Conservation (phyloP, 2,329 filamentous ascomycete genomes). For the Diatrype stigma region DNA sequence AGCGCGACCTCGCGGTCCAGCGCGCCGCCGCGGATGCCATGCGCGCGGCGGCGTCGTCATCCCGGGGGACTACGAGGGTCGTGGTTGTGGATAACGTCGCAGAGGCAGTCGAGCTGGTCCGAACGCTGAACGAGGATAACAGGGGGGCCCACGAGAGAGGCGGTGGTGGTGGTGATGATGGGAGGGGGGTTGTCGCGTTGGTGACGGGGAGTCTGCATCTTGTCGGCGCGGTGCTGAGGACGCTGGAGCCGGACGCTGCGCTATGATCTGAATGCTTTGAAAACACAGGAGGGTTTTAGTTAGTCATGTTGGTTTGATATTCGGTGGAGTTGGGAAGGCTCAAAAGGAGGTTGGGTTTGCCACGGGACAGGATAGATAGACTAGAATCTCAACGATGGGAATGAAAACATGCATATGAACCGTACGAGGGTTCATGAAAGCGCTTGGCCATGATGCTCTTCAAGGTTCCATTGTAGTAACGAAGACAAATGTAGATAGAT, state of each 20-base stretch:
- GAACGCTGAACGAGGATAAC: no score
- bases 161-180: conserved; percentile 28
- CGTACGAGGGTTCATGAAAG: no score
- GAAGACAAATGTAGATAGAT: no score
- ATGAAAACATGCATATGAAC: no score
- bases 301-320: background rate
- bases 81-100: conserved; percentile 64
- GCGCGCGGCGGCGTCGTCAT: conserved; percentile 51
- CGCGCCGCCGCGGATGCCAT: conserved; percentile 59
- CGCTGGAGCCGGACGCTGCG: conserved; percentile 51
- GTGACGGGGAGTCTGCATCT: conserved; percentile 84
- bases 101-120: conserved; percentile 60
- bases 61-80: conserved; percentile 30
- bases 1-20: conserved; percentile 58
- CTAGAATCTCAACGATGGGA: no score
- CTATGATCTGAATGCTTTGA: conserved; percentile 20
- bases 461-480: no score
- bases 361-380: no score
- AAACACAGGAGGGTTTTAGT: no score
- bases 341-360: no score
- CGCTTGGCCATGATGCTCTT: no score
- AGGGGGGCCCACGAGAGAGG: no score
- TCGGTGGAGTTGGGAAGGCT: no score
- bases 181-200: conserved; percentile 55
- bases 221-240: conserved; percentile 72